phyloP scores from a whole-genome alignment of 352 stramenopile genomes.

The Saprolegnia diclina region DNA sequence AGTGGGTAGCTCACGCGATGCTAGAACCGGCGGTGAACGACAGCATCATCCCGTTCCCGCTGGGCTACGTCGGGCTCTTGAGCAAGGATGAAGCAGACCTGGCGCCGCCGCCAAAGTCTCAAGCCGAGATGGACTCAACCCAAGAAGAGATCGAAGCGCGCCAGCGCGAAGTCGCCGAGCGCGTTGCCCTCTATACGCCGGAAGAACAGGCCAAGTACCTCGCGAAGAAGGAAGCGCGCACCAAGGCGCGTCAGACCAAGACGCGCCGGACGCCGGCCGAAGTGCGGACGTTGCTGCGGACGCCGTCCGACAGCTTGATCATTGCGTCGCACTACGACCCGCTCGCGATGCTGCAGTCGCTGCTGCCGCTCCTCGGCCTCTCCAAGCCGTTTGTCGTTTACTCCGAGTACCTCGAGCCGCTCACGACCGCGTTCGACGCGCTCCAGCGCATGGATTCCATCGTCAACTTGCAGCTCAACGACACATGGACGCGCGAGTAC shows the following conservation, averaged over 20 bases:
- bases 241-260: conserved; percentile 48
- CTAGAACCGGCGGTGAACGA: conserved; percentile 62
- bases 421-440: conserved; percentile 85
- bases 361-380: conserved; percentile 87
- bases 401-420: conserved; percentile 78
- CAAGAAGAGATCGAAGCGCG: conserved; percentile 42
- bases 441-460: conserved; percentile 88
- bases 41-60: conserved; percentile 70
- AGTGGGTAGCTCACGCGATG: not conserved
- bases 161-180: conserved; percentile 56
- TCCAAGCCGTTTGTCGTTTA: conserved; percentile 95
- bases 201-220: conserved; percentile 75
- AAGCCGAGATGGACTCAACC: conserved; percentile 46
- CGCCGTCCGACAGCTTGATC: conserved; percentile 80
- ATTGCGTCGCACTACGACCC: conserved; percentile 90
- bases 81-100: conserved; percentile 30
- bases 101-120: not conserved
- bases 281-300: conserved; percentile 59
- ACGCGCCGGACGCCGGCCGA: conserved; percentile 59
- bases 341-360: conserved; percentile 66
- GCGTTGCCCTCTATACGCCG: conserved; percentile 74
- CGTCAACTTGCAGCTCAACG: conserved; percentile 91
- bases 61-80: conserved; percentile 50
- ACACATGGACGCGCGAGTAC: conserved; percentile 95
- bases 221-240: conserved; percentile 64